Base-by-base conservation (phyloP, 306 rosid species). In the Dalbergia cochinchinensis region DNA sequence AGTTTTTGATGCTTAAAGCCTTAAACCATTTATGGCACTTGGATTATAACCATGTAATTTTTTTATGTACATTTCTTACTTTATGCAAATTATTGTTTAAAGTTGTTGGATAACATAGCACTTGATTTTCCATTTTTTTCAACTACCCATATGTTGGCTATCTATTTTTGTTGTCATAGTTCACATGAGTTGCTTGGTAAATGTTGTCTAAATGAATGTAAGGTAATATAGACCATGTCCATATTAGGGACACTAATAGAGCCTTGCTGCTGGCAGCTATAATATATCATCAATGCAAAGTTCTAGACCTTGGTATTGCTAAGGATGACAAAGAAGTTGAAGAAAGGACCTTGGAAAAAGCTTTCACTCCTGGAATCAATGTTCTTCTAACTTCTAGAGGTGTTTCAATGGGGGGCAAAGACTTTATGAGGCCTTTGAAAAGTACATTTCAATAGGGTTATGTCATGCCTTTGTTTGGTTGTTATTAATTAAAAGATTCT, bases 331-430 rank as follows among this genome's bases (percentile, higher is more conserved):
- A 92, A 88, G 88, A 80, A 53, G 87, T 58, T 79, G 94, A 88
- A 11, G 97, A 81, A 80, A 86, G 83, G 82, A 85, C 87, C 78
- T 86, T 92, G 84, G 89, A 91, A 79, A 62, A 89, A 80, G 97
- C 90, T 71, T 82, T 92, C 79, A 83, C 91, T 72, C 69, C 97
- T 82, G 97, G 95, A 69, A 84, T 86, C 73, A 71, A 94, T 67
- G 85, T 94, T 88, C 97, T 92, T 83, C 80, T 94, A 59, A 91
- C 97, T 87, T 92, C 98, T 76, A 97, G 98, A 65, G 98, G 98
- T 73, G 97, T 94, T 86, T 92, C 98, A 41, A 92, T 92, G 97
- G 97, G 97, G 83, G 97, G 92, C 90, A 94, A 69, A 90, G 98
- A 94, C 85, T 94, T 86, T 82, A 89, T 92, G 69, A 91, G 88